Evolutionary conservation across 257 asterid genomes (phyloP).

Genomic region (Rauvolfia tetraphylla): DNA sequence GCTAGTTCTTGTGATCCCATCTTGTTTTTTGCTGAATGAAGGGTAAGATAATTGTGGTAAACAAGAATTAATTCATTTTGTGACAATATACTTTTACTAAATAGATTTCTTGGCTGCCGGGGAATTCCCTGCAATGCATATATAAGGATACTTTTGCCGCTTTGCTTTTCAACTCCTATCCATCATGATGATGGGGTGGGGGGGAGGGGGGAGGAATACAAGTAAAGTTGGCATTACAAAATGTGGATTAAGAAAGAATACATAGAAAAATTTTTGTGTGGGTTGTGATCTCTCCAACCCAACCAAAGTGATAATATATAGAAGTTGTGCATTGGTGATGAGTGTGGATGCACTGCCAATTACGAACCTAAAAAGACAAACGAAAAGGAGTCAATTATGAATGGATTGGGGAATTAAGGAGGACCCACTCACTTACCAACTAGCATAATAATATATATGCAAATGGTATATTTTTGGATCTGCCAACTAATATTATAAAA

Average conservation of each 20-base stretch:
- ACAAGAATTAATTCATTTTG: no score
- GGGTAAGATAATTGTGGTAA: no score
- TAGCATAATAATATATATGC: neutral
- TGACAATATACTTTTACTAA: no score
- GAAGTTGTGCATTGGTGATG: neutral
- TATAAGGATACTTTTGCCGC: no score
- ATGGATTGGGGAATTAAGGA: neutral
- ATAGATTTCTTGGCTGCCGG: no score
- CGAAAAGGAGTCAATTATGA: neutral
- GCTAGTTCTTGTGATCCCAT: no score
- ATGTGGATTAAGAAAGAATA: neutral
- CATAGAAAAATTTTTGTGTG: neutral
- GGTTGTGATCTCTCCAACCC: neutral
- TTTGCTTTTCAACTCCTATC: neutral
- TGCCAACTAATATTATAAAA: neutral
- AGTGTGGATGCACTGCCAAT: neutral
- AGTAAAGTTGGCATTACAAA: neutral
- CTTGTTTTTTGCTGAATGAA: no score
- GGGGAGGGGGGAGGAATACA: no score
- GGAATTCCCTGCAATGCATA: no score
- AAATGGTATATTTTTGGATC: constrained; percentile 6
- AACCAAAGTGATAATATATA: constrained; percentile 4
- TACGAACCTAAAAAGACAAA: neutral
- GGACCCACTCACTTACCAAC: constrained; percentile 11
- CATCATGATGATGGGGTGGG: no score